phyloP scores from a whole-genome alignment of 768 basidiomycete genomes.

The Tricholoma hemisulphureum region DNA sequence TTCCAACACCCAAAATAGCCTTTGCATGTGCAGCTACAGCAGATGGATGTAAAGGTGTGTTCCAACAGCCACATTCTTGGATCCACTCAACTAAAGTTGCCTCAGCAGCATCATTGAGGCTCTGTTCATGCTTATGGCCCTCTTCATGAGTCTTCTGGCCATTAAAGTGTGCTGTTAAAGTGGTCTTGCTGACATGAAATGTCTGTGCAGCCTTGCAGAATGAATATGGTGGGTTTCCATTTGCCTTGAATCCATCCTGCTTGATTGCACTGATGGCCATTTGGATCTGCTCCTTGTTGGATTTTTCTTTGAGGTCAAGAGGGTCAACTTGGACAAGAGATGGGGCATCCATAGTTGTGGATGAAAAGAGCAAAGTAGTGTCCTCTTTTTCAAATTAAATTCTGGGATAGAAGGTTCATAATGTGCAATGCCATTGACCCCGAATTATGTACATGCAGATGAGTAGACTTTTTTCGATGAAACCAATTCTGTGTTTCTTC shows the following conservation, averaged over 20 bases:
- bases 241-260: not conserved
- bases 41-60: not conserved
- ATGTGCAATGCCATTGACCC: not conserved
- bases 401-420: not conserved
- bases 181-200: conserved; percentile 6
- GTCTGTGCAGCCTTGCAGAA: conserved; percentile 2
- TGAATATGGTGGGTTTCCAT: conserved; percentile 1
- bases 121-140: not conserved
- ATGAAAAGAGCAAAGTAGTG: not conserved
- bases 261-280: conserved; percentile 4
- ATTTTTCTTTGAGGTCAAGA: conserved; percentile 1
- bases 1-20: not conserved
- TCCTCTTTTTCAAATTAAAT: not conserved
- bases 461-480: not conserved
- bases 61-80: not conserved
- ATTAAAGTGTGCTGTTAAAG: conserved; percentile 1
- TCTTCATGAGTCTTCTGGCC: not conserved
- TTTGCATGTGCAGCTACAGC: not conserved
- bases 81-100: not conserved
- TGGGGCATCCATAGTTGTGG: not conserved
- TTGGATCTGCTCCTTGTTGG: conserved; percentile 2
- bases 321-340: conserved; percentile 1
- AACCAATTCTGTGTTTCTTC: not conserved
- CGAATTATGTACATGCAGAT: not conserved
- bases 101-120: not conserved